These are phyloP conservation scores for Saccharomycopsis phalli DNA, from an alignment of 1,139 yeast species.

Conservation along the genomic window DNA sequence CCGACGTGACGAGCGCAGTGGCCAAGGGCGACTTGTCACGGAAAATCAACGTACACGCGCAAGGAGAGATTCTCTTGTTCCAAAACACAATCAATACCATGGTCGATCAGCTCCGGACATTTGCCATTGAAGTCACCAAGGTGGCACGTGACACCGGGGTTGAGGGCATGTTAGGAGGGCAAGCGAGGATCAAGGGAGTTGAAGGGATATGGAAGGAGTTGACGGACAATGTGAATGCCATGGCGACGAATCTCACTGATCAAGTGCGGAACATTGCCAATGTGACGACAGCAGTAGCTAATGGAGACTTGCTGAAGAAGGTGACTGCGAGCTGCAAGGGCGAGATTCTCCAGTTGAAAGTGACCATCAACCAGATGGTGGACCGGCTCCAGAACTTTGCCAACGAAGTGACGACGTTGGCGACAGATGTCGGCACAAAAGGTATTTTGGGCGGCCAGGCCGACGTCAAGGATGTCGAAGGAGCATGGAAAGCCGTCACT, in stretches of 20 bases:
- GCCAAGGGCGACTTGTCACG: conserved; percentile 85
- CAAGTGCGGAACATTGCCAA: conserved; percentile 87
- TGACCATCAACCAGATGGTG: conserved; percentile 78
- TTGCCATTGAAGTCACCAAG: conserved; percentile 81
- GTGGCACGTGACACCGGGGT: conserved; percentile 90
- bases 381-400: conserved; percentile 83
- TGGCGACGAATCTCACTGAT: conserved; percentile 80
- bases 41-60: conserved; percentile 82
- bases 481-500: conserved; percentile 89
- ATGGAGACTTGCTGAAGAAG: conserved; percentile 76
- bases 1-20: conserved; percentile 84
- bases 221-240: conserved; percentile 83
- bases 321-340: conserved; percentile 89
- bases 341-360: conserved; percentile 71
- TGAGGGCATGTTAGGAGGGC: conserved; percentile 81
- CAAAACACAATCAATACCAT: conserved; percentile 70
- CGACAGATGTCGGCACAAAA: conserved; percentile 82
- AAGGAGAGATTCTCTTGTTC: conserved; percentile 76
- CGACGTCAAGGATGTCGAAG: conserved; percentile 85
- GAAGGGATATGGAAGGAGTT: conserved; percentile 88
- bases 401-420: conserved; percentile 78
- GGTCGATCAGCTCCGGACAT: conserved; percentile 84
- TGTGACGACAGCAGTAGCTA: conserved; percentile 89
- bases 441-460: conserved; percentile 91
- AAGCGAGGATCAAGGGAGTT: conserved; percentile 74